phyloP scores from a whole-genome alignment of 176 grass and related monocot genomes.

The Typha latifolia region DNA sequence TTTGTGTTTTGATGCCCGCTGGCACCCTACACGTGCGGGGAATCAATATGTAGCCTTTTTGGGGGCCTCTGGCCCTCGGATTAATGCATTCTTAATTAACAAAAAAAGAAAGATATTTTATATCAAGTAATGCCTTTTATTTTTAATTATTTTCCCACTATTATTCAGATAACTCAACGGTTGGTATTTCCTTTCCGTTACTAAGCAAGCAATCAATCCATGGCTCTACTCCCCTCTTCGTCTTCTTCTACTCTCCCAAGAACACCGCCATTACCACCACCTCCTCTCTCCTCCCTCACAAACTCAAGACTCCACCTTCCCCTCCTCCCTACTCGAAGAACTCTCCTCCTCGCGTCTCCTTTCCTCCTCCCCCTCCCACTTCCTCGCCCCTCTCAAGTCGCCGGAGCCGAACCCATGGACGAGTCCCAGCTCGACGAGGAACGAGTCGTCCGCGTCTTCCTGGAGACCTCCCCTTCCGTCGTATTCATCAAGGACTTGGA shows the following conservation, averaged over 20 bases:
- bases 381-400: not conserved
- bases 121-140: no score
- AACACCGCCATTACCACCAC: not conserved
- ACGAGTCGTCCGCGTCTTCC: conserved; percentile 36
- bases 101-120: no score
- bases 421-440: conserved; percentile 30
- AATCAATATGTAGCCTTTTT: no score
- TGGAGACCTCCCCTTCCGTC: conserved; percentile 73
- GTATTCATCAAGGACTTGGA: conserved; percentile 83
- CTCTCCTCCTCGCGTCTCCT: not conserved
- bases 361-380: not conserved
- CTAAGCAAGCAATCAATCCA: conserved; percentile 1
- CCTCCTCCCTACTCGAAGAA: not conserved
- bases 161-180: no score
- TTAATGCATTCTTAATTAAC: no score
- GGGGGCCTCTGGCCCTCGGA: no score
- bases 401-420: conserved; percentile 13
- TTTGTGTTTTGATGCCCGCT: no score
- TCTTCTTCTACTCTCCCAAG: not conserved
- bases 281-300: not conserved
- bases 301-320: not conserved
- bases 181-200: no score
- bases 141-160: no score
- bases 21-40: no score
- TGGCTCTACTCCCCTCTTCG: conserved; percentile 4